Percentiles rank a stretch among this genome's conserved stretches.
Evolutionary conservation across 257 asterid species (phyloP).

Genomic region (Solanum gracilifrons): DNA sequence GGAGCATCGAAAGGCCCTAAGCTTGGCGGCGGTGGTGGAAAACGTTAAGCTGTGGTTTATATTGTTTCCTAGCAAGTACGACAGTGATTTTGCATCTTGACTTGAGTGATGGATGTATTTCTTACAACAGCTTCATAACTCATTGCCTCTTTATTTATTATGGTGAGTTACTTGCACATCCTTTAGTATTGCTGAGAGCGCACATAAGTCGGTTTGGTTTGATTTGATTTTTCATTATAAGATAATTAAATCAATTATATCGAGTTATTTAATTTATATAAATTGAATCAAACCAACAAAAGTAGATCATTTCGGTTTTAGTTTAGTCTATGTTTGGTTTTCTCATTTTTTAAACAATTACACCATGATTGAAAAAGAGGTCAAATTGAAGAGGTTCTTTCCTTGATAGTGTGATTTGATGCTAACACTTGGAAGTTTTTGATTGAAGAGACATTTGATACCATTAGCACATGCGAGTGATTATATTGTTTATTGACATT

Average conservation of each 20-base stretch:
- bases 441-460: too few relatives aligned
- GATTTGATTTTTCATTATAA: not conserved
- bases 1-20: slow-evolving; percentile 30
- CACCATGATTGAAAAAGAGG: too few relatives aligned
- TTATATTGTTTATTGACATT: too few relatives aligned
- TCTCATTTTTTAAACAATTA: too few relatives aligned
- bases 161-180: not conserved
- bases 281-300: not conserved
- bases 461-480: too few relatives aligned
- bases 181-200: not conserved
- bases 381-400: too few relatives aligned
- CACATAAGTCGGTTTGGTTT: not conserved
- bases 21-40: slow-evolving; percentile 42
- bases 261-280: not conserved
- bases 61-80: not conserved
- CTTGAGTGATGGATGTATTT: not conserved
- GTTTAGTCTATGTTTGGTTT: too few relatives aligned
- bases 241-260: too few relatives aligned
- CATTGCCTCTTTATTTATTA: not conserved
- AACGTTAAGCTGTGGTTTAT: slow-evolving; percentile 14
- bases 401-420: too few relatives aligned
- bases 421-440: too few relatives aligned
- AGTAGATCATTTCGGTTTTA: not conserved
- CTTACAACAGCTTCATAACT: not conserved
- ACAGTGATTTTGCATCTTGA: not conserved